A percentile compares a stretch with the other conserved stretches of the same genome.
phyloP scores from a whole-genome alignment of 31 red algal genomes.

The Asparagopsis taxiformis region DNA sequence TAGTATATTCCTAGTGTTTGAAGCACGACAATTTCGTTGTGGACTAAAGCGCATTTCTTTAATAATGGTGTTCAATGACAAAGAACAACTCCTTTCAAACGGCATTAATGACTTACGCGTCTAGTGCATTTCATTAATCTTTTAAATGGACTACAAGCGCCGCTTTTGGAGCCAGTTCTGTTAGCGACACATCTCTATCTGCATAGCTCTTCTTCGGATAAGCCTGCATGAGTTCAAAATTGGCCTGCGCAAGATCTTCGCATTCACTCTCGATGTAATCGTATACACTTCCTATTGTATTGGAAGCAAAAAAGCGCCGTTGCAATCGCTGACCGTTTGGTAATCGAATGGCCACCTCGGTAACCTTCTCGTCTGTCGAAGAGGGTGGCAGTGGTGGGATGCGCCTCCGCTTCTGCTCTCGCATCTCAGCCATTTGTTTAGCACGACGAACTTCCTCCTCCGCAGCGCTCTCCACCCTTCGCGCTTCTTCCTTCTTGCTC shows the following conservation, averaged over 20 bases:
- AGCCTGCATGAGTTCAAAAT: constrained; percentile 46
- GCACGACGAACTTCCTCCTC: constrained; percentile 9
- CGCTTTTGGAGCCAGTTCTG: constrained; percentile 19
- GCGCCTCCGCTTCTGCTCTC: constrained; percentile 24
- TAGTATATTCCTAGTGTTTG: too few species aligned
- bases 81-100: too few species aligned
- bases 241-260: constrained; percentile 33
- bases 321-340: constrained; percentile 42
- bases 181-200: constrained; percentile 13
- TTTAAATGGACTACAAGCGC: constrained; percentile 41
- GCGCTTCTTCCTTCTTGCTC: constrained; percentile 10
- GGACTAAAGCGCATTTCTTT: too few species aligned
- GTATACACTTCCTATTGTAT: constrained; percentile 49
- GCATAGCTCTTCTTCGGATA: constrained; percentile 43
- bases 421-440: neutral
- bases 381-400: constrained; percentile 16
- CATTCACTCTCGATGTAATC: constrained; percentile 39
- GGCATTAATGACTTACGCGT: neutral
- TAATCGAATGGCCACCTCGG: constrained; percentile 38
- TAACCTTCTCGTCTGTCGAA: constrained; percentile 6
- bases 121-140: constrained; percentile 2
- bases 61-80: too few species aligned
- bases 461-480: constrained; percentile 9
- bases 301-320: constrained; percentile 25
- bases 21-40: too few species aligned